Base-by-base conservation (phyloP, 2,329 filamentous ascomycete species). In the Apiospora hydei region DNA sequence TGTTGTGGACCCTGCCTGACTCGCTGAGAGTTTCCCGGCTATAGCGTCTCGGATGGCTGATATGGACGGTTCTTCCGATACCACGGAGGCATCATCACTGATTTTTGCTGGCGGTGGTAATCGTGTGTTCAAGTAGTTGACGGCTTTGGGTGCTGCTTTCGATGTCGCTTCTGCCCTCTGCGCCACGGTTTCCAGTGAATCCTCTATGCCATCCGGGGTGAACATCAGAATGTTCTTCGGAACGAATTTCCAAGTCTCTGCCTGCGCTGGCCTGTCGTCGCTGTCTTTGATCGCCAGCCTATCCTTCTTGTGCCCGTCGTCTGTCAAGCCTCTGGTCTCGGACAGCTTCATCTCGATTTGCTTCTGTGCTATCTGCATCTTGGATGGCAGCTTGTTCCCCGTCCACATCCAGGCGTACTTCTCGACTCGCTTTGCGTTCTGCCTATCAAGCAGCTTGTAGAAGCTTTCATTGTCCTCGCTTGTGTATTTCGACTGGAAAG, bases 391-490 rank as follows among this genome's bases (percentile, higher is more conserved):
- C 80, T 96, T 96, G 83, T 98, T 98, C 41, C 91, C 93, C 13
- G 90, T 88, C 91, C 95, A 97, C 66, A 98, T 86, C 93, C 96
- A 98, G 0, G 91, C 91, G 79, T 98, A 93, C 77, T 96, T 97
- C 78, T 95, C 92, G 0, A 93, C 92, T 69, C 88, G 90, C 81
- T 95, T 96, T 73, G 91, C 88, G 79, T 98, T 99, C 79, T 98
- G 94, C 78, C 92, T 93, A 83, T 99, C 96, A 41, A 98, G 85
- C 1, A 99, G 87, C 77, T 92, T 93, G 82, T 98, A 97, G 84
- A 99, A 98, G 77, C 94, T 97, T 80, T 98, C 96, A 79, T 98
- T 98, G 81, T 99, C 96, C 82, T 99, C 96, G 78, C 94, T 98
- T 0, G 96, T 99, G 83, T 98, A 98, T 76, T 94, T 96, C 3